These are phyloP conservation scores for Candida alai DNA, from an alignment of 805 yeast genomes.

Conservation along the genomic window DNA sequence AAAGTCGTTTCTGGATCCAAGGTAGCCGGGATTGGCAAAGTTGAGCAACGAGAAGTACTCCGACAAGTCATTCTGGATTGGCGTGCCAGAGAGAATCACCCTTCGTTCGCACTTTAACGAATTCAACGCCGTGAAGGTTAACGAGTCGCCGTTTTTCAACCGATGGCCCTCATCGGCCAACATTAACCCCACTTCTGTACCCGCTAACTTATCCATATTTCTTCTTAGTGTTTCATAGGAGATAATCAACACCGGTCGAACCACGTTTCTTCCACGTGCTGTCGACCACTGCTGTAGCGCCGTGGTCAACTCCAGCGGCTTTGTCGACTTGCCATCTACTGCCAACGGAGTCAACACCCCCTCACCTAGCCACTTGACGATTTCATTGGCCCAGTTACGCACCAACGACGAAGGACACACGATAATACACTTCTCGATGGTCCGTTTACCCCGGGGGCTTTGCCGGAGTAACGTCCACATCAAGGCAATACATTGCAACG, in stretches of 20 bases:
- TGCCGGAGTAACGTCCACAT: constrained; percentile 92
- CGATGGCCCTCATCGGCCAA: constrained; percentile 53
- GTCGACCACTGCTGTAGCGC: constrained; percentile 80
- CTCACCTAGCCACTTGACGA: constrained; percentile 91
- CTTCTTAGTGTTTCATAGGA: constrained; percentile 91
- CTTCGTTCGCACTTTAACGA: constrained; percentile 82
- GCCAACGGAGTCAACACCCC: constrained; percentile 88
- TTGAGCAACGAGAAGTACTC: constrained; percentile 88
- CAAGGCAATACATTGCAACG: constrained; percentile 82
- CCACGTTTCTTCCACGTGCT: constrained; percentile 83
- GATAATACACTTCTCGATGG: constrained; percentile 85
- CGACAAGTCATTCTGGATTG: constrained; percentile 91
- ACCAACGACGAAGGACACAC: constrained; percentile 95
- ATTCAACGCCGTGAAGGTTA: constrained; percentile 82
- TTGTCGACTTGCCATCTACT: constrained; percentile 83
- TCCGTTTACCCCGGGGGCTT: constrained; percentile 77
- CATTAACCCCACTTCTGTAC: constrained; percentile 79
- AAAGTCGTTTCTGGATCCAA: constrained; percentile 83
- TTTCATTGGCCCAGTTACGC: constrained; percentile 95
- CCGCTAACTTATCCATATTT: constrained; percentile 70
- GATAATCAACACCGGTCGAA: constrained; percentile 88
- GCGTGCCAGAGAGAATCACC: constrained; percentile 93
- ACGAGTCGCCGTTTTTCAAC: constrained; percentile 72
- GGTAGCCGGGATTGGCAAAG: constrained; percentile 90
- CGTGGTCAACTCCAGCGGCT: constrained; percentile 61